Percentiles rank a stretch among this genome's conserved stretches.
phyloP scores from a whole-genome alignment of 805 yeast genomes.

The Scheffersomyces amazonensis region DNA sequence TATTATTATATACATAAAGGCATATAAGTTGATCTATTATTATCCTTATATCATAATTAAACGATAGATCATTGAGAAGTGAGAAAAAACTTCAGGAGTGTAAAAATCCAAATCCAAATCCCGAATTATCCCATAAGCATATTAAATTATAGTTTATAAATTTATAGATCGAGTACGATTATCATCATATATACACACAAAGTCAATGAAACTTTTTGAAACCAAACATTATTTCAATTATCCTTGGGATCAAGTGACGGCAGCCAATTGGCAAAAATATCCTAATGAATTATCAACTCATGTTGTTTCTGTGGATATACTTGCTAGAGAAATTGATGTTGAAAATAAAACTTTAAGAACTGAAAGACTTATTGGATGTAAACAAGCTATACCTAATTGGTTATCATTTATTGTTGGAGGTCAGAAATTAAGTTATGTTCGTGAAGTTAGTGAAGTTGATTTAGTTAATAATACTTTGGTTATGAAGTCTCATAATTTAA shows the following conservation, averaged over 20 bases:
- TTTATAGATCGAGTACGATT: constrained; percentile 11
- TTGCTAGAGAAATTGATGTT: constrained; percentile 65
- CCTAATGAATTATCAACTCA: constrained; percentile 94
- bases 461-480: constrained; percentile 58
- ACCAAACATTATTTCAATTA: constrained; percentile 70
- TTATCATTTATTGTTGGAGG: constrained; percentile 70
- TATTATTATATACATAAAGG: too few species aligned
- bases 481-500: constrained; percentile 83
- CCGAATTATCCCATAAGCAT: too few species aligned
- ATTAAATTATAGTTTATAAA: too few species aligned
- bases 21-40: too few species aligned
- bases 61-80: too few species aligned
- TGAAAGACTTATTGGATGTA: constrained; percentile 85
- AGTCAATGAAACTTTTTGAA: constrained; percentile 80
- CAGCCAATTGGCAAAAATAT: constrained; percentile 95
- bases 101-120: too few species aligned
- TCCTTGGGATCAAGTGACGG: constrained; percentile 92
- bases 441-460: constrained; percentile 88
- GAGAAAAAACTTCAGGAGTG: too few species aligned
- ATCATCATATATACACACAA: constrained; percentile 14
- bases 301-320: constrained; percentile 88
- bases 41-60: too few species aligned
- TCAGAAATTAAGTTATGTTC: constrained; percentile 68
- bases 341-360: constrained; percentile 56
- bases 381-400: constrained; percentile 87